Evolutionary conservation across 768 basidiomycete genomes (phyloP).

Genomic region (Pleurotus platypus): DNA sequence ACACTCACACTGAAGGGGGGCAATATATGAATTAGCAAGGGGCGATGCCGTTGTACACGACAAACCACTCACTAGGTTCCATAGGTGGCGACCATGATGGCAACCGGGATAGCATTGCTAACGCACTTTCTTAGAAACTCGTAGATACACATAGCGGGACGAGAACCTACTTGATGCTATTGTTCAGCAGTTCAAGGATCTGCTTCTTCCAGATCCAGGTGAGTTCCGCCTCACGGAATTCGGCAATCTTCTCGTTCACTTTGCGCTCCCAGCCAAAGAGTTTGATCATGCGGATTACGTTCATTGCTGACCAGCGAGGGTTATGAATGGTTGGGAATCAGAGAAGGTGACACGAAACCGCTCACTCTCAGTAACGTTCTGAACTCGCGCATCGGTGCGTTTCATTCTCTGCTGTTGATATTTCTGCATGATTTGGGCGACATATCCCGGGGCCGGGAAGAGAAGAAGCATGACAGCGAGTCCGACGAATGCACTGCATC

Average conservation of each 20-base stretch:
- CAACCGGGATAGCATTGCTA: slow-evolving; percentile 56
- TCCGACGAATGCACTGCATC: slow-evolving; percentile 50
- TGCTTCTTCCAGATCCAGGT: slow-evolving; percentile 48
- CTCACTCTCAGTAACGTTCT: slow-evolving; percentile 57
- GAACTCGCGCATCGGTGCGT: slow-evolving; percentile 54
- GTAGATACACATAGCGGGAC: not conserved
- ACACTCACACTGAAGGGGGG: not conserved
- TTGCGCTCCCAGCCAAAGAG: slow-evolving; percentile 66
- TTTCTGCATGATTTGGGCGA: slow-evolving; percentile 43
- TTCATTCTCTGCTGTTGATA: slow-evolving; percentile 49
- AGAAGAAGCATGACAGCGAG: slow-evolving; percentile 45
- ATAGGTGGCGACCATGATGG: slow-evolving; percentile 65
- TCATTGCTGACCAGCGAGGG: slow-evolving; percentile 33
- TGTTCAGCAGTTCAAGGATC: slow-evolving; percentile 44
- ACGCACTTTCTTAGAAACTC: not conserved
- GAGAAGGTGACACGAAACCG: slow-evolving; percentile 10
- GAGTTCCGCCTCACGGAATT: slow-evolving; percentile 61
- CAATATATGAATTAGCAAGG: not conserved
- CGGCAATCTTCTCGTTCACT: slow-evolving; percentile 46
- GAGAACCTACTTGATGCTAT: slow-evolving; percentile 33
- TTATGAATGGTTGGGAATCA: too few species aligned
- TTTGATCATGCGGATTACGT: slow-evolving; percentile 65
- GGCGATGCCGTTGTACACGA: not conserved
- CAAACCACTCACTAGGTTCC: slow-evolving; percentile 44
- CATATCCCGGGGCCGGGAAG: slow-evolving; percentile 54